A percentile compares a stretch with the other conserved stretches of the same genome.
phyloP scores from a whole-genome alignment of 345 rosid genomes.

The Salix koriyanagi region DNA sequence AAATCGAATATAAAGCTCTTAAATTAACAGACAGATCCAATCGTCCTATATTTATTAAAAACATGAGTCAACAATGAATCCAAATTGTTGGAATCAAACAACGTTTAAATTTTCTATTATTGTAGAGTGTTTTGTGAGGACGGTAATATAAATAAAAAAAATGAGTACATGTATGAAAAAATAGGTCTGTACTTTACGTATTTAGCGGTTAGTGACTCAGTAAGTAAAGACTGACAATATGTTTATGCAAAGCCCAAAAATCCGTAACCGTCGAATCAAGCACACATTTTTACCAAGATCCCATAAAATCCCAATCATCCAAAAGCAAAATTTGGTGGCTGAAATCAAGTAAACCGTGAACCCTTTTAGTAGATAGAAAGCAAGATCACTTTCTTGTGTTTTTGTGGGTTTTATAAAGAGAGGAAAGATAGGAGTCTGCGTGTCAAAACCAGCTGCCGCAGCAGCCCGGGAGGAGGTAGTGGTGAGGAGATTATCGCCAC shows the following conservation, averaged over 20 bases:
- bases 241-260: neutral
- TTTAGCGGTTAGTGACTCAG: neutral
- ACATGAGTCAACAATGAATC: too few relatives aligned
- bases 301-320: neutral
- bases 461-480: constrained; percentile 14
- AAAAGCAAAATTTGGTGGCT: neutral
- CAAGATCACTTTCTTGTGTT: neutral
- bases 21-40: too few relatives aligned
- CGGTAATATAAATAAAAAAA: too few relatives aligned
- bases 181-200: too few relatives aligned
- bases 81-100: too few relatives aligned
- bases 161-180: too few relatives aligned
- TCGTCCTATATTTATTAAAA: too few relatives aligned
- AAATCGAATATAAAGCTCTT: too few relatives aligned
- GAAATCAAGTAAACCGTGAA: neutral
- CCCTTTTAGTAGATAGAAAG: neutral
- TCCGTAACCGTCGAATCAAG: neutral
- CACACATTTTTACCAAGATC: neutral
- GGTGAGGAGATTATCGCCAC: constrained; percentile 23
- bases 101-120: too few relatives aligned
- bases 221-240: neutral
- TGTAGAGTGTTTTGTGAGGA: too few relatives aligned
- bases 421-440: constrained; percentile 29
- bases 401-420: neutral
- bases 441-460: constrained; percentile 21